Base-by-base conservation (phyloP, 441 rosid species). In the Biscutella laevigata region DNA sequence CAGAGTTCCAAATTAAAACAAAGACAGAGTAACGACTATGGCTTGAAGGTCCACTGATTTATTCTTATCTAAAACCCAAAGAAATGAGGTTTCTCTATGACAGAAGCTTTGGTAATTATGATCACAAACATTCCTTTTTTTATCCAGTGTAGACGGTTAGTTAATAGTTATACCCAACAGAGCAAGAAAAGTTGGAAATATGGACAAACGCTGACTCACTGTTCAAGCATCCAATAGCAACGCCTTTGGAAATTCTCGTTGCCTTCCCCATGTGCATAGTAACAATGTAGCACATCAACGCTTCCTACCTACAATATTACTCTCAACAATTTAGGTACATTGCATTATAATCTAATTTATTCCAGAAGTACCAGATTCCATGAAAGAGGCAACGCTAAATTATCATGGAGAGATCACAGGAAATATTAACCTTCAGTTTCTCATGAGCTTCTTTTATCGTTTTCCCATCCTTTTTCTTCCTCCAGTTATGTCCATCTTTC, bases 231-330 rank as follows among this genome's bases (percentile, higher is more conserved):
- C 96, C 96, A 92, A 59, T 92, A 92, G 61, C 94, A 76, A 53
- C 98, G 95, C 53, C 98, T 82, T 67, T 88, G 96, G 71, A 92
- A 92, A 66, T 65, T 85, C 60, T 82, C 94, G 50, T 83, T 81
- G 10, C 79, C 91, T 81, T 92, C 91, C 35, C 98, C 98, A 57
- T 92, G 98, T 14, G 98, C 98, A 75, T 92, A 92, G 69, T 92
- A 92, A 71, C 98, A 91, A 47, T 91, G 98, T 46, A 91, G 62
- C 36, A 83, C 83, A 59, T 92, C 96, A 54, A 88, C 38, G 62
- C 98, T 81, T 64, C 96, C 96, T 48, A 74, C 94, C 96, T 92
- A 66, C 25, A 52, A 68, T 58, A 39, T 68, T 64, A 50, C 36
- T 48, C 57, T 44, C n/a, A n/a, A n/a, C n/a, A n/a, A n/a, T n/a